Percentiles rank a stretch among this genome's conserved stretches.
Evolutionary conservation across 257 asterid genomes (phyloP).

Genomic region (Scutellaria minor): DNA sequence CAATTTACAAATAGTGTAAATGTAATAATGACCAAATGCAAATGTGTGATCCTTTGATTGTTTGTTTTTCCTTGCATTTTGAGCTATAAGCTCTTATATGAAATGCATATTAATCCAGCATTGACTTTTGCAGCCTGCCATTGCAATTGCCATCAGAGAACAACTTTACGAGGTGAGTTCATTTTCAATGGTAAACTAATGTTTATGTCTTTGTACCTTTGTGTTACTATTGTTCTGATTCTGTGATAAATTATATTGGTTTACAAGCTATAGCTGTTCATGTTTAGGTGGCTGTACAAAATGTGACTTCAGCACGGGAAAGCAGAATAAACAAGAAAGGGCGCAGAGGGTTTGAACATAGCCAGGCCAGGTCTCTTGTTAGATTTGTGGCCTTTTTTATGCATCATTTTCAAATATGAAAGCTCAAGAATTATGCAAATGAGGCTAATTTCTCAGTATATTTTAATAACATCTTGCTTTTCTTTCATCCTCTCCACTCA

Average conservation of each 20-base stretch:
- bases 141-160: constrained; percentile 92
- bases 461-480: constrained; percentile 26
- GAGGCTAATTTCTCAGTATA: not conserved
- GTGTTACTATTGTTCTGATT: constrained; percentile 17
- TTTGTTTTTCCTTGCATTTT: constrained; percentile 16
- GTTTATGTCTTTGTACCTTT: constrained; percentile 15
- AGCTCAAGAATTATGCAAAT: not conserved
- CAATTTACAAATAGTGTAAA: not conserved
- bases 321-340: constrained; percentile 85
- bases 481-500: constrained; percentile 27
- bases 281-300: constrained; percentile 82
- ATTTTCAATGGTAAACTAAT: constrained; percentile 28
- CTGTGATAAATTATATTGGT: constrained; percentile 9
- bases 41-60: not conserved
- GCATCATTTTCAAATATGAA: not conserved
- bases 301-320: constrained; percentile 90
- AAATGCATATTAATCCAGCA: constrained; percentile 26
- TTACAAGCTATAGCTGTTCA: constrained; percentile 24
- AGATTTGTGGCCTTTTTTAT: constrained; percentile 15
- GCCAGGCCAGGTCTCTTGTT: constrained; percentile 64
- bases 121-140: constrained; percentile 77
- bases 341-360: constrained; percentile 71
- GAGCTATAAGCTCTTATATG: constrained; percentile 10
- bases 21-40: not conserved
- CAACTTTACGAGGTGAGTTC: constrained; percentile 88